These are phyloP conservation scores for Sungouiella thailandica DNA, from an alignment of 805 yeast genomes.

Conservation along the genomic window DNA sequence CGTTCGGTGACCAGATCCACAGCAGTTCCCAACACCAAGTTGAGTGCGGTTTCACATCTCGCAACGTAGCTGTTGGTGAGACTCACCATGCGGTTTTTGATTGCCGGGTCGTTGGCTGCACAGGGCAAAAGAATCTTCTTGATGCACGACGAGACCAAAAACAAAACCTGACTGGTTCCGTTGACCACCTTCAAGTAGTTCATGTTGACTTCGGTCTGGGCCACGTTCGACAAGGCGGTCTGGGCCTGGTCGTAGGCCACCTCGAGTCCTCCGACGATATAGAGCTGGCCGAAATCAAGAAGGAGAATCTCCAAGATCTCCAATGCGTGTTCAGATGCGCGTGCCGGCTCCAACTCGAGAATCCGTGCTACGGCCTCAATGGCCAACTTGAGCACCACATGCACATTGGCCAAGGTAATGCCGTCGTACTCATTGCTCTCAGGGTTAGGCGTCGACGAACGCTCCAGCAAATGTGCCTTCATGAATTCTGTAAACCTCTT, in stretches of 20 bases:
- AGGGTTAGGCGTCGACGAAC: constrained; percentile 23
- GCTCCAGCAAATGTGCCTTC: constrained; percentile 38
- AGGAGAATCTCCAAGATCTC: constrained; percentile 65
- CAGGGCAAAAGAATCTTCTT: constrained; percentile 75
- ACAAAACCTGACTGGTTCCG: constrained; percentile 54
- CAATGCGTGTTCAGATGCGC: constrained; percentile 55
- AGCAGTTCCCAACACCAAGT: constrained; percentile 57
- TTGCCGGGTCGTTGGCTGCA: constrained; percentile 52
- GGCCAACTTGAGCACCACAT: constrained; percentile 59
- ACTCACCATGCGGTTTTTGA: constrained; percentile 55
- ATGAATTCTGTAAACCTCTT: constrained; percentile 54
- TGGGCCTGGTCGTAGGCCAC: constrained; percentile 49
- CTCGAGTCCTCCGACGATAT: constrained; percentile 72
- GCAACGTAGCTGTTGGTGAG: constrained; percentile 57
- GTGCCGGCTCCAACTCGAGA: constrained; percentile 64
- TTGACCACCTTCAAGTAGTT: constrained; percentile 46
- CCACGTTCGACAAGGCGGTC: constrained; percentile 26
- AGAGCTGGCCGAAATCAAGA: constrained; percentile 66
- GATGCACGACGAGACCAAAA: constrained; percentile 64
- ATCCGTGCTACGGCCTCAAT: constrained; percentile 74
- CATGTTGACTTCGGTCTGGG: constrained; percentile 34
- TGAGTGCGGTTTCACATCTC: constrained; percentile 60
- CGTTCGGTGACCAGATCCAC: constrained; percentile 48
- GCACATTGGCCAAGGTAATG: constrained; percentile 46
- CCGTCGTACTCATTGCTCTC: constrained; percentile 20